A percentile compares a stretch with the other conserved stretches of the same genome.
Evolutionary conservation across 352 stramenopile genomes (phyloP).

Genomic region (Pilasporangium apinafurcum): DNA sequence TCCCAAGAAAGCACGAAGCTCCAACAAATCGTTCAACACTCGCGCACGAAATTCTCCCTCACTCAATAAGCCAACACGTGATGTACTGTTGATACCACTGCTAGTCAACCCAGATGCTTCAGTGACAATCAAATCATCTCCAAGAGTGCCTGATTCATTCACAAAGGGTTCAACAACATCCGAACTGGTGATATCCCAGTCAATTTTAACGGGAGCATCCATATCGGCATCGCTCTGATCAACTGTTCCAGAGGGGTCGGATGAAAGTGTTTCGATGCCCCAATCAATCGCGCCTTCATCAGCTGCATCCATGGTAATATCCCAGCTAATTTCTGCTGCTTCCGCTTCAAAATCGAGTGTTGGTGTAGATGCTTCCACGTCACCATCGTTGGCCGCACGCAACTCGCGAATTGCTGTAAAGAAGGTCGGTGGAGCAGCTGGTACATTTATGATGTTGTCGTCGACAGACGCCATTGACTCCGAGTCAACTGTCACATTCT

Average conservation of each 20-base stretch:
- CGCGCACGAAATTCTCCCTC: constrained; percentile 50
- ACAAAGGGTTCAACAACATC: constrained; percentile 22
- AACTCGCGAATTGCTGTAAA: constrained; percentile 57
- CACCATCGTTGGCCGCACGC: constrained; percentile 28
- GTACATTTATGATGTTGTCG: constrained; percentile 31
- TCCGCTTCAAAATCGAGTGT: constrained; percentile 44
- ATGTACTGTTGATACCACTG: constrained; percentile 3
- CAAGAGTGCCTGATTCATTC: constrained; percentile 4
- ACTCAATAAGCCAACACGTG: constrained; percentile 45
- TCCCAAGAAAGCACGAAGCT: constrained; percentile 56
- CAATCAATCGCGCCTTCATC: constrained; percentile 48
- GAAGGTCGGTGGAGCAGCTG: constrained; percentile 31
- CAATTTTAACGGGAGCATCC: constrained; percentile 47
- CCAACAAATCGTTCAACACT: constrained; percentile 69
- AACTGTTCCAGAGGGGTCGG: constrained; percentile 2
- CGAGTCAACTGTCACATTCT: constrained; percentile 1
- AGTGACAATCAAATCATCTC: constrained; percentile 1
- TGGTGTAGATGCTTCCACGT: constrained; percentile 8
- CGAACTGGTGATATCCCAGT: constrained; percentile 67
- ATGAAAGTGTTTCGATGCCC: constrained; percentile 44
- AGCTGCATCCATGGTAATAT: constrained; percentile 45
- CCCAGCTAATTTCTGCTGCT: constrained; percentile 64
- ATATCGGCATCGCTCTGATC: constrained; percentile 12
- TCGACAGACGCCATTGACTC: constrained; percentile 10
- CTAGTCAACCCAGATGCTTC: neutral